Evolutionary conservation across 2,329 filamentous ascomycete genomes (phyloP), one percentile per base, ranked within the genome.

Genomic region (Emmonsia crescens): DNA sequence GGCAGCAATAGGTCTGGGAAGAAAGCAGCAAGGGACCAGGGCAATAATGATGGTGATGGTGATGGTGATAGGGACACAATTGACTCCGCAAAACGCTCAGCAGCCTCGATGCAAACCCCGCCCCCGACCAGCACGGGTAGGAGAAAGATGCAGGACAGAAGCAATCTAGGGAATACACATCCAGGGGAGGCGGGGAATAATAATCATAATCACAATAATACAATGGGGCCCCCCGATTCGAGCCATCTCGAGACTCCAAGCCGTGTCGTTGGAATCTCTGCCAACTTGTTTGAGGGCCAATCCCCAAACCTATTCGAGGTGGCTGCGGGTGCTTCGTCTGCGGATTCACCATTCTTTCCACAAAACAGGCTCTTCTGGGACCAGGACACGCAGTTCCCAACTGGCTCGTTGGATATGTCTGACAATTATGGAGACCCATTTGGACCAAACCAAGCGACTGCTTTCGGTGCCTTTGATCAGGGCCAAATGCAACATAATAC

Each of bases 61-160:
- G 70, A 75, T 8, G 69, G 71, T 10, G 69, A 72, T 24, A 69
- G 71, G 27, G 71, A 69, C 19, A 70, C 72, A 19, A 68, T 72
- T 54, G 71, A 71, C 52, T 74, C 74, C 14, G 69, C 72, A 62
- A 76, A 74, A 59, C 64, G 62, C 60, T 78, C 75, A 9, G 76
- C 76, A 33, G 75, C 75, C 40, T 77, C 75, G 16, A 84, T 85
- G 76, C 83, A 85, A 71, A 86, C 83, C 14, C 83, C 83, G 40
- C 83, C 83, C 57, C 83, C 83, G 2, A 85, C 83, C 31, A 78
- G 83, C 71, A 82, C 82, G 21, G 81, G 79, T 5, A 77, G 79
- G 68, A 78, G 81, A 65, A 77, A 76, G 63, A 70, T 74, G 65
- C 74, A 68, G 58, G 71, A 72, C 29, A 63, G 52, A 19, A 57